Evolutionary conservation across 1,284 basidiomycete species (phyloP), one percentile per base, ranked within the genome.

Genomic region (Garcileccinum viscosum): DNA sequence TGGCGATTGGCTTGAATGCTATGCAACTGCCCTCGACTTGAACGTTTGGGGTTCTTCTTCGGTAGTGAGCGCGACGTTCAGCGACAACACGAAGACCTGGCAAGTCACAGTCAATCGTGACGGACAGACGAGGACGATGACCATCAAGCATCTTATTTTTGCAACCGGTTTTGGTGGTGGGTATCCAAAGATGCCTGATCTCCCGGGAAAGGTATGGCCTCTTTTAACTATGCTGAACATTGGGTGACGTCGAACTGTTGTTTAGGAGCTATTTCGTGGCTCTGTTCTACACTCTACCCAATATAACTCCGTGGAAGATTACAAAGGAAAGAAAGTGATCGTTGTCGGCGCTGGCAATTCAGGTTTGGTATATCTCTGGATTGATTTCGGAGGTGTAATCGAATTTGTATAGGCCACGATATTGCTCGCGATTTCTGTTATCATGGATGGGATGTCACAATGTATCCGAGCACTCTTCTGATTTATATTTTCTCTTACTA

Each of bases 1-100:
- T 33, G 89, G 84, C 5, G 85, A 88, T 71, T 90, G 87, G 86
- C 81, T 90, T 19, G 89, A 90, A 73, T 80, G 77, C 44, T 90
- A 89, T 69, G 87, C 85, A 1, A 80, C 83, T 14, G 76, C 82
- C 11, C 80, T 89, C 73, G 89, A 90, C 70, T 78, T 89, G 30
- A 85, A 89, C 75, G 81, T 88, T 56, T 90, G 87, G 89, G 82
- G 81, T 5, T 80, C 81, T 15, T 81, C 86, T 11, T 82, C 78
- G 1, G 73, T 86, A 32, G 78, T 73, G 0, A 75, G 75, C n/a
- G 80, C 85, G 5, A 68, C 71, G 9, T 84, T 78, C 67, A 72
- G 81, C 67, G 70, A 78, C 30, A 69, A 67, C n/a, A 67, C 76
- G 12, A 77, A 73, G 53, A 70, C 71, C 5, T 85, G 83, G 84